phyloP scores from a whole-genome alignment of 2,329 filamentous ascomycete species.

The Venturia aucupariae region DNA sequence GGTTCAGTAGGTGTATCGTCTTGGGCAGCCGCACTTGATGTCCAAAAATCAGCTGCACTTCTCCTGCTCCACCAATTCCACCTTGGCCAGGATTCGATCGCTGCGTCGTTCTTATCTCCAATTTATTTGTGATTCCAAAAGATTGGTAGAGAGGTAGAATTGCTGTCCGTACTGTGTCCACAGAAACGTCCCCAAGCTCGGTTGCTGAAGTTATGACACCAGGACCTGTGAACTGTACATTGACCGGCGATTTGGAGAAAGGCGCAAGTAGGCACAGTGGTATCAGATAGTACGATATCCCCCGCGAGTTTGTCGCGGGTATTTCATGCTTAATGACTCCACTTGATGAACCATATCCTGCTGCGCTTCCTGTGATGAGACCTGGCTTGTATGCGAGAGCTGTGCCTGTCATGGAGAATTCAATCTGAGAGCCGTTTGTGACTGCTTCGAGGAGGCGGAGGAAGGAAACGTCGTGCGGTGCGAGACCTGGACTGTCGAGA shows the following conservation, averaged over 20 bases:
- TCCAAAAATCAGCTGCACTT: slow-evolving; percentile 89
- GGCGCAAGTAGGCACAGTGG: slow-evolving; percentile 84
- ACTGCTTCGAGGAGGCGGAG: slow-evolving; percentile 87
- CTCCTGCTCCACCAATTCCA: slow-evolving; percentile 73
- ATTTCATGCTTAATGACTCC: slow-evolving; percentile 76
- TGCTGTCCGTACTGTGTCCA: slow-evolving; percentile 88
- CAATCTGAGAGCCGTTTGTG: slow-evolving; percentile 90
- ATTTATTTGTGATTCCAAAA: slow-evolving; percentile 78
- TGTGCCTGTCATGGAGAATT: slow-evolving; percentile 94
- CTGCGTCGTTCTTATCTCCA: slow-evolving; percentile 75
- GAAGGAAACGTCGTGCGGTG: slow-evolving; percentile 89
- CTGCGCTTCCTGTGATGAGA: slow-evolving; percentile 75
- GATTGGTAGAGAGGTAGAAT: slow-evolving; percentile 81
- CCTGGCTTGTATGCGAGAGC: slow-evolving; percentile 87
- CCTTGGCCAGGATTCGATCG: slow-evolving; percentile 68
- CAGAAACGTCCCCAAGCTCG: slow-evolving; percentile 73
- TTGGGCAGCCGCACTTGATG: slow-evolving; percentile 90
- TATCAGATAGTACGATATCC: slow-evolving; percentile 85
- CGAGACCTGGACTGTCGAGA: slow-evolving; percentile 77
- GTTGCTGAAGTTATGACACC: slow-evolving; percentile 89
- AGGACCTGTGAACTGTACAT: slow-evolving; percentile 79
- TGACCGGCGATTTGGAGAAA: slow-evolving; percentile 85
- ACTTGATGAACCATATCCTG: slow-evolving; percentile 61
- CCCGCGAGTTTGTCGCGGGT: slow-evolving; percentile 50
- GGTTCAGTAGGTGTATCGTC: slow-evolving; percentile 78